Evolutionary conservation across 2,329 filamentous ascomycete genomes (phyloP).

Genomic region (Diaporthe helianthi): DNA sequence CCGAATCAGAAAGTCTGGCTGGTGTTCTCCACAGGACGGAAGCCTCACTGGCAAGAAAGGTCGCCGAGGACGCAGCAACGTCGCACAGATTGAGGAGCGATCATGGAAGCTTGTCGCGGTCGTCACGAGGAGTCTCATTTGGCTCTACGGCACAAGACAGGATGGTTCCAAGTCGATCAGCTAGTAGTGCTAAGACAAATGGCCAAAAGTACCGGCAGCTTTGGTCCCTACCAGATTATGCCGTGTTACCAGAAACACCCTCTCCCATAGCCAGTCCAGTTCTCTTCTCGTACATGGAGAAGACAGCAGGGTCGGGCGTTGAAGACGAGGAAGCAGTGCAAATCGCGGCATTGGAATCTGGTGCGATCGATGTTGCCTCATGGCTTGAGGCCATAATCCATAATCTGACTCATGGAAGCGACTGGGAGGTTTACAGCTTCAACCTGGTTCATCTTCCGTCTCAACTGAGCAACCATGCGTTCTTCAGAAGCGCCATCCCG

Average conservation of each 20-base stretch:
- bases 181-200: slow-evolving; percentile 48
- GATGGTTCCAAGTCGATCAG: slow-evolving; percentile 49
- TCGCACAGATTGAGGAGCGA: slow-evolving; percentile 55
- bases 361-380: slow-evolving; percentile 63
- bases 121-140: slow-evolving; percentile 60
- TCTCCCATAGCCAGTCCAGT: slow-evolving; percentile 57
- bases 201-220: slow-evolving; percentile 55
- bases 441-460: slow-evolving; percentile 84
- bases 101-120: slow-evolving; percentile 48
- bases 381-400: slow-evolving; percentile 82
- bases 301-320: slow-evolving; percentile 25
- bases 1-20: slow-evolving; percentile 78
- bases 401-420: slow-evolving; percentile 76
- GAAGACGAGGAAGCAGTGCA: slow-evolving; percentile 35
- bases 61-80: slow-evolving; percentile 59
- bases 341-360: slow-evolving; percentile 41
- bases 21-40: slow-evolving; percentile 72
- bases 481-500: slow-evolving; percentile 77
- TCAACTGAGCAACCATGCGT: slow-evolving; percentile 86
- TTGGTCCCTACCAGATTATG: slow-evolving; percentile 65
- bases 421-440: slow-evolving; percentile 95
- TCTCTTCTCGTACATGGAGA: slow-evolving; percentile 51
- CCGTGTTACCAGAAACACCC: slow-evolving; percentile 59
- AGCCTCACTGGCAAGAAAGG: slow-evolving; percentile 57
- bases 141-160: slow-evolving; percentile 52